Evolutionary conservation across 2,329 filamentous ascomycete genomes (phyloP), one percentile per base, ranked within the genome.

Genomic region (Apiospora rasikravindrae): DNA sequence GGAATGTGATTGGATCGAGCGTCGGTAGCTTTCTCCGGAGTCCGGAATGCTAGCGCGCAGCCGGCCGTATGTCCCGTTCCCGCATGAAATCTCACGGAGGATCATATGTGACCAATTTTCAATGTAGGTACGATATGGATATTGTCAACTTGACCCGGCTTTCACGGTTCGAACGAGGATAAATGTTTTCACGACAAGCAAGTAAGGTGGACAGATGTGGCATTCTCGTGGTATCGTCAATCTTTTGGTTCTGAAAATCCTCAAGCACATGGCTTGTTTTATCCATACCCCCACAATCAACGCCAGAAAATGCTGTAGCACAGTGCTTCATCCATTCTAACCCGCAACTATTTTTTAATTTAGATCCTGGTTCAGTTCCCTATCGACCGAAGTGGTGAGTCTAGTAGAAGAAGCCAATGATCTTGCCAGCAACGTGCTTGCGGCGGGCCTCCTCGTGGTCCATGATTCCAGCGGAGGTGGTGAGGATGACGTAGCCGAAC

Each of bases 391-490:
- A 73, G 71, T 69, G 68, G 57, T 49, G 70, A 69, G 75, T 80
- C 82, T 96, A 98, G 91, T 98, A 98, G 91, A 98, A 98, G 93
- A 98, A 99, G 82, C 96, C 96, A 81, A 98, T 94, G 87, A 99
- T 94, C 92, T 99, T 99, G 88, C 96, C 96, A 80, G 96, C 92
- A 84, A 98, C 96, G 90, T 99, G 96, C 92, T 98, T 98, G 86
- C 96, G 91, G 84, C 96, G 91, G 80, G 96, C 96, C 92, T 99
- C 96, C 91, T 99, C 96, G 90, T 99, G 96, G 90, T 99, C 96
- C 96, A 99, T 98, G 87, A 99, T 99, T 86, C 96, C 96, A 77
- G 96, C 95, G 74, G 95, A 98, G 87, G 96, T 99, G 86, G 96
- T 99, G 82, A 99, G 93, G 87, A 99, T 95, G 83, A 99, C 94